Conservation (phyloP, 805 yeast genomes). For the Saccharomycopsis lassenensis region DNA sequence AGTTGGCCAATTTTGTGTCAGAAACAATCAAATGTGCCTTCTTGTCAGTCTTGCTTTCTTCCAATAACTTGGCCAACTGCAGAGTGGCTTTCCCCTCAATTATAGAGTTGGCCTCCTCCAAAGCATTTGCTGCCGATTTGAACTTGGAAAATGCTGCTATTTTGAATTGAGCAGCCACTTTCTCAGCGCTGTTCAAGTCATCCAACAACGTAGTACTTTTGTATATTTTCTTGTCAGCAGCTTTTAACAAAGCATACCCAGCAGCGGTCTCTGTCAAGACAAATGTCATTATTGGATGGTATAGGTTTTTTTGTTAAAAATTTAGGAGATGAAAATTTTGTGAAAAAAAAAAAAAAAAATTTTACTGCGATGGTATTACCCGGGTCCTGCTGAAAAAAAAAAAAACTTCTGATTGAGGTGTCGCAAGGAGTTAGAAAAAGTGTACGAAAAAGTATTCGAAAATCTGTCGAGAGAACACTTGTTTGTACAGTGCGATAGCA, state of each 20-base stretch:
- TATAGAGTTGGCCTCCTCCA: conserved; percentile 87
- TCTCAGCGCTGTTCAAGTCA: conserved; percentile 73
- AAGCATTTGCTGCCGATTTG: conserved; percentile 87
- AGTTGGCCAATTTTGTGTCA: conserved; percentile 91
- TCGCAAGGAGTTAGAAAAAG: too few relatives aligned
- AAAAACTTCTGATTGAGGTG: too few relatives aligned
- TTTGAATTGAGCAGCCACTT: conserved; percentile 83
- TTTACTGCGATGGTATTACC: too few relatives aligned
- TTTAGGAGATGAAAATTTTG: too few relatives aligned
- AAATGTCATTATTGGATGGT: conserved; percentile 66
- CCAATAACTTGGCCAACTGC: conserved; percentile 66
- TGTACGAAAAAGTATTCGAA: too few relatives aligned
- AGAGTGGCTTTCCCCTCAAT: conserved; percentile 90
- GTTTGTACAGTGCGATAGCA: too few relatives aligned
- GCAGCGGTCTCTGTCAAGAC: conserved; percentile 97
- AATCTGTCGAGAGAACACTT: too few relatives aligned
- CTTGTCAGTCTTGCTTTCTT: conserved; percentile 68
- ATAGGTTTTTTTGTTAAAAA: too few relatives aligned
- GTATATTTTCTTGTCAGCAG: conserved; percentile 94
- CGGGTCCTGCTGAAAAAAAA: too few relatives aligned
- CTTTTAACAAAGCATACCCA: conserved; percentile 95
- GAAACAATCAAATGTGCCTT: conserved; percentile 82
- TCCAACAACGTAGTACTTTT: conserved; percentile 64
- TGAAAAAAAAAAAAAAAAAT: too few relatives aligned
- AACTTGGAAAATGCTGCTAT: conserved; percentile 94